Evolutionary conservation across 1,284 basidiomycete species (phyloP), one percentile per base, ranked within the genome.

Genomic region (Ganoderma multipileum): DNA sequence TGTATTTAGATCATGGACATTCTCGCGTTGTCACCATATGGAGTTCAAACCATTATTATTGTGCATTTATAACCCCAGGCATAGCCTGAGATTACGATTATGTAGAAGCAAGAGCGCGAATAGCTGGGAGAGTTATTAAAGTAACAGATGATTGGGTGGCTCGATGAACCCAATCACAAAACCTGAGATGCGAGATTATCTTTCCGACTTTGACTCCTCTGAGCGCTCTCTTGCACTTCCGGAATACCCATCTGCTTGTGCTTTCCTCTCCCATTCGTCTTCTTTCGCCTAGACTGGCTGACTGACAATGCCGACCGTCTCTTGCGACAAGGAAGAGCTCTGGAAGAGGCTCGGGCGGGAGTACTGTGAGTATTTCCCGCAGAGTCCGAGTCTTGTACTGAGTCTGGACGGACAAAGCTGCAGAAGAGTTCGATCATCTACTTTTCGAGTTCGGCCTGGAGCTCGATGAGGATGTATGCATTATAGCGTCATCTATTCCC

Each of bases 361-460:
- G 77, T 99, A 95, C 83, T 91, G 95, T 96, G 76, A 68, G 67
- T 78, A 85, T 83, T 12, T 55, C 26, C 41, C 30, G 44, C 30
- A 38, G 54, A 39, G 50, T 39, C 2, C 52, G 50, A 42, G 63
- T 20, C 63, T 66, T 57, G 26, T 69, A 33, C 65, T 61, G 58
- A 68, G 47, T 38, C 55, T 39, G 36, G 55, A 66, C 55, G 60
- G 68, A 65, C 62, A 55, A 67, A 98, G 96, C 95, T 61, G 90
- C 93, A 60, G 91, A 97, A 72, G 96, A 97, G 76, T 99, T 99
- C 77, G 97, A 99, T 83, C 90, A 92, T 78, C 89, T 99, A 65
- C 95, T 96, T 79, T 99, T 99, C 83, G 96, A 99, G 76, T 99
- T 97, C 82, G 97, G 97, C 68, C 87, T 99, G 70, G 97, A 99